Evolutionary conservation across 331 rosid species (phyloP).

Genomic region (Acacia pycnantha): DNA sequence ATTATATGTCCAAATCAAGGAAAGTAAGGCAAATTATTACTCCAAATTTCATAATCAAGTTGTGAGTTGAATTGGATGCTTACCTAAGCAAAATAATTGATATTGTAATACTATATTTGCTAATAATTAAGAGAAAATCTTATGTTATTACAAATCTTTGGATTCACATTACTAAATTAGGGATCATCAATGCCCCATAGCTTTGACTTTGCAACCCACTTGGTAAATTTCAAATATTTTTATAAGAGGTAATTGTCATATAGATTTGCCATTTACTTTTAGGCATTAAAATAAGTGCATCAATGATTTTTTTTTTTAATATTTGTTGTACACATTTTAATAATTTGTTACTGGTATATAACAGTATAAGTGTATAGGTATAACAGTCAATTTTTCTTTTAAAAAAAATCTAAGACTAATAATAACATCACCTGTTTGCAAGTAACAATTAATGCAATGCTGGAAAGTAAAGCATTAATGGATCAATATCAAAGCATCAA

Average conservation of each 20-base stretch:
- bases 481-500: background rate
- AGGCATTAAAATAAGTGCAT: background rate
- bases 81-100: constrained; percentile 1
- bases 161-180: constrained; percentile 1
- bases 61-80: constrained; percentile 18
- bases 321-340: background rate
- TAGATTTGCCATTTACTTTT: background rate
- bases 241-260: background rate
- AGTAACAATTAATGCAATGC: background rate
- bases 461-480: background rate
- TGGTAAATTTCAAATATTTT: background rate
- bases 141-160: background rate
- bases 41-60: constrained; percentile 26
- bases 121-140: background rate
- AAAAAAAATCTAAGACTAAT: background rate
- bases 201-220: constrained; percentile 21
- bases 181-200: background rate
- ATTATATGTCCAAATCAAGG: constrained; percentile 8
- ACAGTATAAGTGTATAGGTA: too few species aligned
- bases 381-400: too few species aligned
- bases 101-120: background rate
- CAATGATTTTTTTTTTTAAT: background rate
- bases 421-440: background rate
- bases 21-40: constrained; percentile 1
- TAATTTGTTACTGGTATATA: background rate